Evolutionary conservation across 257 asterid genomes (phyloP).

Genomic region (Solanum acaule): DNA sequence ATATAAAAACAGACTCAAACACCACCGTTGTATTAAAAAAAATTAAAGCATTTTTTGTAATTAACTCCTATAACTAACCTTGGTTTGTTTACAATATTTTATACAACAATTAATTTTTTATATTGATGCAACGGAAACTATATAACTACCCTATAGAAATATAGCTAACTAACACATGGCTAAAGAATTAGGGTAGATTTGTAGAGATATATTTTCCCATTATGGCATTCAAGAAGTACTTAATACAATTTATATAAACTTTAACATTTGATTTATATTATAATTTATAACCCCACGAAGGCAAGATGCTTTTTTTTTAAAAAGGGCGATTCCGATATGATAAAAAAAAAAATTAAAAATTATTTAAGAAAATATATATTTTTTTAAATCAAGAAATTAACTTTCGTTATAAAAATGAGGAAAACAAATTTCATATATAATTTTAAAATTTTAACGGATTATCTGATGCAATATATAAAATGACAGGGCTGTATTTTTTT

Average conservation of each 20-base stretch:
- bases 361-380: too few relatives aligned
- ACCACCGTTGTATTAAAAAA: background rate
- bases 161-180: background rate
- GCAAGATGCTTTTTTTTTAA: background rate
- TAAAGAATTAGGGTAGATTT: background rate
- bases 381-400: background rate
- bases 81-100: background rate
- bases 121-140: background rate
- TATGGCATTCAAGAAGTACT: background rate
- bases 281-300: background rate
- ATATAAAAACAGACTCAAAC: rapidly evolving
- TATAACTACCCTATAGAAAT: background rate
- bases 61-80: background rate
- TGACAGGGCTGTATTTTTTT: too few relatives aligned
- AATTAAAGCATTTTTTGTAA: background rate
- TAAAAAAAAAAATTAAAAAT: too few relatives aligned
- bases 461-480: background rate
- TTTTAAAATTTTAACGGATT: too few relatives aligned
- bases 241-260: background rate
- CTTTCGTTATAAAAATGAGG: background rate
- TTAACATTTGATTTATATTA: background rate
- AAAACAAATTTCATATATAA: too few relatives aligned
- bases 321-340: background rate
- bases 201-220: background rate
- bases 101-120: background rate